Evolutionary conservation across 345 rosid species (phyloP), one percentile per base, ranked within the genome.

Genomic region (Pelargonium nanum): DNA sequence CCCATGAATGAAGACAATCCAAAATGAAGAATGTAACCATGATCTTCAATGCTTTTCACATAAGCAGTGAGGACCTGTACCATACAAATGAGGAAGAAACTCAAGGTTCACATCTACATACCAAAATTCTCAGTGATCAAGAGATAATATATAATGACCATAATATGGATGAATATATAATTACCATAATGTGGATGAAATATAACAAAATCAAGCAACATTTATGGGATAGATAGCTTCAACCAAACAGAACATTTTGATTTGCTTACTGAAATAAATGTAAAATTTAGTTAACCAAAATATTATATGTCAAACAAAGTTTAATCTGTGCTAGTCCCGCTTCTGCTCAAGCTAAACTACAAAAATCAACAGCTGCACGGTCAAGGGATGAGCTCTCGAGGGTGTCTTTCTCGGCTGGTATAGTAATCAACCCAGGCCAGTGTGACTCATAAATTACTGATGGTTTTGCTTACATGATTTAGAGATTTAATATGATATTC

Each of bases 1-100:
- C 99, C 99, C 54, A 70, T 73, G 68, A 89, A 78, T 52, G 87
- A 84, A 71, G 94, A 77, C 61, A 73, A 70, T 54, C 99, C 99
- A 78, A 89, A 87, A 72, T 89, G 81, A 70, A 93, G 96, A 62
- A 93, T 85, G 77, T 80, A 93, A 57, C 99, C 99, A 65, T 93
- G 99, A 73, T 93, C 99, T 81, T 93, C 99, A 26, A 89, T 51
- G 68, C 99, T 93, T 80, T 81, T 93, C 60, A 87, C 87, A 34
- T 72, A 81, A 21, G 94, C 90, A 57, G 80, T 60, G 56, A 93
- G 77, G 51, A 84, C 90, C 99, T 93, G 75, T 62, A 75, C 19
- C 4, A 59, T 13, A 23, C 22, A 58, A 6, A 24, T 53, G 28
- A 62, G 45, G 22, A 59, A 52, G 52, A 59, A 66, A 59, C 1